Base-by-base conservation (phyloP, 148 eudicot genomes). In the Rhododendron ferrugineum region DNA sequence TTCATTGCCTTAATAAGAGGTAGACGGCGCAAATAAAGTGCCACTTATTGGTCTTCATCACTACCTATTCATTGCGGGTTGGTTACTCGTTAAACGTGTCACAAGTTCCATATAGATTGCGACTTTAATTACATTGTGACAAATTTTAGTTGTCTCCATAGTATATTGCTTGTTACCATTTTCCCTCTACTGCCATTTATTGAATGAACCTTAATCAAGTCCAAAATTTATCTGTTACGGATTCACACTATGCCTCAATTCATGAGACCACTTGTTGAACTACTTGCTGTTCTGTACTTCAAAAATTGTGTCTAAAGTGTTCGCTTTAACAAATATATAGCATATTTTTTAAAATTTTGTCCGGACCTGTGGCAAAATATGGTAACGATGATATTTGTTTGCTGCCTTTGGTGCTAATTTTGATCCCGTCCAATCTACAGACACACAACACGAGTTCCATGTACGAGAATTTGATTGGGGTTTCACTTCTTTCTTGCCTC, bases 401-500 rank as follows among this genome's bases (percentile, higher is more conserved):
- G 37, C 20, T 70, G 75, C 37, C 75, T 79, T 49, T 79, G 37
- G 62, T 28, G 58, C 60, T 66, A 34, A 82, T 73, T 13, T 30
- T 54, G 64, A 15, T 22, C 28, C 52, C 2, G 15, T 82, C n/a
- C n/a, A 68, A 70, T 81, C 36, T 88, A 84, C 94, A 97, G 99
- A 94, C 83, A 93, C 99, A 20, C 98, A 97, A 34, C 99, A 97
- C 89, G 96, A 93, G 87, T 97, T 97, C 86, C 90, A 91, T 88
- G 91, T 90, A 42, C 87, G 93, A 86, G 99, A 97, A 88, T 91
- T 92, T 84, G 99, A 97, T 90, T 97, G 99, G 99, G 99, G 99
- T 52, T 97, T 95, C 91, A 97, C 99, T 46, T 94, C 99, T n/a
- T 97, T 97, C 89, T 93, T 97, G 96, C 92, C 98, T 84, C 93